Conservation (phyloP, 441 rosid species). For the Croton laevigatus region DNA sequence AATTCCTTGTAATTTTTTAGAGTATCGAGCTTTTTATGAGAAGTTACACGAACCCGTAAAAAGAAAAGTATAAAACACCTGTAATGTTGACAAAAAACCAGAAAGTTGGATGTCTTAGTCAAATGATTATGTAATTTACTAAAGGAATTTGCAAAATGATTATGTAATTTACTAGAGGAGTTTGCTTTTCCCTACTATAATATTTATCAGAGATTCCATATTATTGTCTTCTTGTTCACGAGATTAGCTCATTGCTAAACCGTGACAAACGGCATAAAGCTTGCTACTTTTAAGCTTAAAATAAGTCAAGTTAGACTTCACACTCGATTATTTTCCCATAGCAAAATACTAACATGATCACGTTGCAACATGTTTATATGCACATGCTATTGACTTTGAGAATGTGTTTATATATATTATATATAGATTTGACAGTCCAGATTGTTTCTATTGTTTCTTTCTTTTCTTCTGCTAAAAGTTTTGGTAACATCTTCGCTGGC, state of each 20-base stretch:
- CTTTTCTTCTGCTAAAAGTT: background rate
- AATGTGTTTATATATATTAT: background rate
- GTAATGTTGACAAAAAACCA: too few relatives aligned
- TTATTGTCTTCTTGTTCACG: background rate
- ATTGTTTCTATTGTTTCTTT: background rate
- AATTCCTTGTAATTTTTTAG: too few relatives aligned
- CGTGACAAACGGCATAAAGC: conserved; percentile 13
- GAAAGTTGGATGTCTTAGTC: too few relatives aligned
- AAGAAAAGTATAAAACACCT: too few relatives aligned
- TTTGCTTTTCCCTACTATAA: background rate
- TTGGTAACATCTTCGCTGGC: background rate
- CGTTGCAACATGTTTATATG: background rate
- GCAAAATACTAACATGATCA: background rate
- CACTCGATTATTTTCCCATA: background rate
- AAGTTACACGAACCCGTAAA: too few relatives aligned
- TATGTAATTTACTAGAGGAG: too few relatives aligned
- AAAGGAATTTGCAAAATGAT: too few relatives aligned
- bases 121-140: too few relatives aligned
- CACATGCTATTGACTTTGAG: conserved; percentile 3
- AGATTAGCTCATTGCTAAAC: background rate
- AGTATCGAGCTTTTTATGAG: too few relatives aligned
- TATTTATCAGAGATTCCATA: background rate
- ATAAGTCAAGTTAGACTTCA: conserved; percentile 4
- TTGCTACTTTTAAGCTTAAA: background rate
- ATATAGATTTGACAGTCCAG: background rate